Conservation (phyloP, 257 asterid species). For the Avicennia marina region DNA sequence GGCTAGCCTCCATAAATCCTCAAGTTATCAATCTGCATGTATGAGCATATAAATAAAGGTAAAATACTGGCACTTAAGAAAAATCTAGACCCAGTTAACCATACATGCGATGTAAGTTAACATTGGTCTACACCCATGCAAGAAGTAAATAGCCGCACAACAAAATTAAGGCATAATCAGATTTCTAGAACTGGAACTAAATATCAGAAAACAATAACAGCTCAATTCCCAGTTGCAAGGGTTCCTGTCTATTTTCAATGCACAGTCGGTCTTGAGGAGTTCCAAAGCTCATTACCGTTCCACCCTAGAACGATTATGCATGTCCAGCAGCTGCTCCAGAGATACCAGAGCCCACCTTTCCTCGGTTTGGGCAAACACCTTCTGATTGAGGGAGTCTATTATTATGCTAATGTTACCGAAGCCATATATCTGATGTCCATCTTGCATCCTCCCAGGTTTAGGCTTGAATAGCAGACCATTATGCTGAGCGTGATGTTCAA, state of each 20-base stretch:
- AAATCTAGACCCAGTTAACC: background rate
- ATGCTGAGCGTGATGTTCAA: conserved; percentile 47
- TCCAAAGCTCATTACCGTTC: conserved; percentile 39
- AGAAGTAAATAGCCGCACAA: background rate
- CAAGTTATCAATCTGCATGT: background rate
- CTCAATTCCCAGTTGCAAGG: background rate
- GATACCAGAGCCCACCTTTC: conserved; percentile 66
- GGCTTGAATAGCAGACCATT: conserved; percentile 56
- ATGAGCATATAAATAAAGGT: background rate
- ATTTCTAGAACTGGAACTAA: background rate
- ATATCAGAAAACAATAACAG: background rate
- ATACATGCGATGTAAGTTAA: background rate
- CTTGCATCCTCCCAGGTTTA: conserved; percentile 79
- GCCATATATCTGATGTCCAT: conserved; percentile 81
- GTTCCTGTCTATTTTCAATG: background rate
- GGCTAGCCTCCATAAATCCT: background rate
- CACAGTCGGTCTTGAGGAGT: background rate
- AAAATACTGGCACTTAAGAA: background rate
- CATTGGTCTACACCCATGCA: background rate
- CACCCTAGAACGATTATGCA: conserved; percentile 49
- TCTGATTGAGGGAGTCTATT: conserved; percentile 64
- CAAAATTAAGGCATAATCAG: background rate
- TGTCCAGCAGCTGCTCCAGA: conserved; percentile 73
- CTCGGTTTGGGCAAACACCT: conserved; percentile 65
- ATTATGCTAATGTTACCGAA: conserved; percentile 74